These are phyloP conservation scores for Albizia julibrissin DNA, from an alignment of 306 rosid species.

Conservation along the genomic window DNA sequence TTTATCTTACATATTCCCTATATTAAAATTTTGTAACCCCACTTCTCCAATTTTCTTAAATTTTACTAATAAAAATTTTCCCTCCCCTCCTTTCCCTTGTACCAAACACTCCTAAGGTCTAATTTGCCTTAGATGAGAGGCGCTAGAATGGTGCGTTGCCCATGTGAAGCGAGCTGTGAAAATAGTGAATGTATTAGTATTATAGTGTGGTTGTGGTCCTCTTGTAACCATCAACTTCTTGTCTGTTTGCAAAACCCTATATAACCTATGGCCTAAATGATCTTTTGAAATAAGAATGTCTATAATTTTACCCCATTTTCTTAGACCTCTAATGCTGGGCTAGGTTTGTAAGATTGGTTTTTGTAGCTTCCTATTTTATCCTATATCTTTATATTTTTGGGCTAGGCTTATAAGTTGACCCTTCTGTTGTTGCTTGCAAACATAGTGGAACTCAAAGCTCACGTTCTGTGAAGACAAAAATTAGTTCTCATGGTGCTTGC, in stretches of 20 bases:
- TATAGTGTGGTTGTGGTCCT: neutral
- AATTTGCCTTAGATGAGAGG: neutral
- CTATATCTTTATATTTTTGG: neutral
- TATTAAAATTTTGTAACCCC: no score
- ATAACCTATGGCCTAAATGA: neutral
- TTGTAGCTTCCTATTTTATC: neutral
- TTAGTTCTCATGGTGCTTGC: neutral
- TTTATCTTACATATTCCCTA: no score
- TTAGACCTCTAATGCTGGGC: neutral
- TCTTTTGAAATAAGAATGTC: neutral
- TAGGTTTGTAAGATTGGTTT: neutral
- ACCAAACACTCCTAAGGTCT: neutral
- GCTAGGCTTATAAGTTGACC: neutral
- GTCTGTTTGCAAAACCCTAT: neutral
- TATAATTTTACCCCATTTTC: neutral
- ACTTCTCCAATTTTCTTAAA: no score
- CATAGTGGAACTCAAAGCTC: neutral
- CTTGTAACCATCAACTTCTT: neutral
- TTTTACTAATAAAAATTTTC: no score
- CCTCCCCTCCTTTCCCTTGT: no score
- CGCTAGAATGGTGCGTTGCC: neutral
- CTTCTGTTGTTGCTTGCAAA: neutral
- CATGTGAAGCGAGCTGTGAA: neutral
- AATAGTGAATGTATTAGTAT: neutral
- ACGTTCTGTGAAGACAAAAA: neutral